A percentile compares a stretch with the other conserved stretches of the same genome.
Evolutionary conservation across 2,329 filamentous ascomycete species (phyloP).

Genomic region (Aureobasidium mangrovei): DNA sequence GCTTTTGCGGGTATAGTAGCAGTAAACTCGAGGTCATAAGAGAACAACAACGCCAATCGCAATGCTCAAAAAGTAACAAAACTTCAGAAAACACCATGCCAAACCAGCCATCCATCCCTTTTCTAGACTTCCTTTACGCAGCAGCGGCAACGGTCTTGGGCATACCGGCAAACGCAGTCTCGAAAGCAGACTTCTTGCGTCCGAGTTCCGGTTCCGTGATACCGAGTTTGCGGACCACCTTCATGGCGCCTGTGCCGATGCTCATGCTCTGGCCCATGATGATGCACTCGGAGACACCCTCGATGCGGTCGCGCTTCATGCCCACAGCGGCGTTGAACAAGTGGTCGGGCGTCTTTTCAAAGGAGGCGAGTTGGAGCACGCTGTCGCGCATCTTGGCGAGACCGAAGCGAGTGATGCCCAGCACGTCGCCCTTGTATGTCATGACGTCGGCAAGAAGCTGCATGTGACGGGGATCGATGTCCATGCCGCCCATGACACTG

Average conservation of each 20-base stretch:
- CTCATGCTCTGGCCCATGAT: slow-evolving; percentile 96
- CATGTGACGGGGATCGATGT: slow-evolving; percentile 96
- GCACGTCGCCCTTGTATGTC: slow-evolving; percentile 96
- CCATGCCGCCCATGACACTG: slow-evolving; percentile 86
- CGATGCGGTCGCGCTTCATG: slow-evolving; percentile 85
- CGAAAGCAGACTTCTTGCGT: slow-evolving; percentile 15
- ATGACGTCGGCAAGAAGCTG: slow-evolving; percentile 94
- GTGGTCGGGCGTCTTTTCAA: slow-evolving; percentile 97
- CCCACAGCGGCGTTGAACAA: slow-evolving; percentile 87
- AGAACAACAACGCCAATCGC: background rate
- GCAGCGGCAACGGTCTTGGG: slow-evolving; percentile 5
- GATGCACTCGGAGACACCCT: slow-evolving; percentile 92
- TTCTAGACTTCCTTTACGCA: background rate
- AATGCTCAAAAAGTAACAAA: background rate
- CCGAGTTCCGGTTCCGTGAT: slow-evolving; percentile 47
- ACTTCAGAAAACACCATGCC: background rate
- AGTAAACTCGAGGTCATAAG: background rate
- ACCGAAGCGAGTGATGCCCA: slow-evolving; percentile 94
- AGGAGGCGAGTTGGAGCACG: slow-evolving; percentile 86
- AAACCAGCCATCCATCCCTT: background rate
- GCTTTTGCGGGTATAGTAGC: background rate
- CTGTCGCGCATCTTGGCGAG: slow-evolving; percentile 93
- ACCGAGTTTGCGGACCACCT: slow-evolving; percentile 71
- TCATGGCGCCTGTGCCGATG: slow-evolving; percentile 84
- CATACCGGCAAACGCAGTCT: slow-evolving; percentile 10